Base-by-base conservation (phyloP, 805 yeast genomes). In the Cyberlindnera petersonii region DNA sequence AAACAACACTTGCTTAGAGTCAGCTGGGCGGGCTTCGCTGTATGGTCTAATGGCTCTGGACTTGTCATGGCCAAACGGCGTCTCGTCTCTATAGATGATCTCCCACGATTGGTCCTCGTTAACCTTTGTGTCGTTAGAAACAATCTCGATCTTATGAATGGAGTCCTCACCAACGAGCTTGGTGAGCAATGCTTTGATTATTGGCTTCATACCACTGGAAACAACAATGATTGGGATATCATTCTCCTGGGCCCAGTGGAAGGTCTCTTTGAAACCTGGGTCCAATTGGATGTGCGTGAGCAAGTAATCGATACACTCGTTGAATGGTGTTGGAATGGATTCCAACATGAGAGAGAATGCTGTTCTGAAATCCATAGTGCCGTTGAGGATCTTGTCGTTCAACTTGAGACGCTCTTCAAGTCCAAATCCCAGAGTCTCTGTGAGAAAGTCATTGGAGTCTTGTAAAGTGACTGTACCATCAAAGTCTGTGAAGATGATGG, bases 401-500 rank as follows among this genome's bases (percentile, higher is more conserved):
- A 91, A 68, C 22, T 65, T 77, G 40, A 69, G 64, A 51, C 98
- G 75, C 47, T 72, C 71, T 20, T 70, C 77, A 34, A 67, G 65
- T 4, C 98, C 98, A 61, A 87, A 83, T 4, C 99, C 99, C 17
- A 83, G 68, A 52, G 76, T 77, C 60, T 93, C 98, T 8, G 97
- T 89, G 47, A 93, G 67, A 60, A 71, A 84, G 62, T 93, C 98
- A 61, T 93, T 93, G 43, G 96, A 85, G 61, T 93, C 99, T 61
- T 91, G 95, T 43, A 85, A 67, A 10, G 98, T 93, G 48, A 93
- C 93, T 2, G 98, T 93, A 21, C 99, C 99, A 60, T 93, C 99
- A 78, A 94, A 93, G 62, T 93, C 99, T 30, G 97, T 85, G 69
- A 93, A 93, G 30, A 93, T 83, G 55, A 93, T 87, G 33, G 95